Evolutionary conservation across 257 asterid genomes (phyloP).

Genomic region (Prunella vulgaris): DNA sequence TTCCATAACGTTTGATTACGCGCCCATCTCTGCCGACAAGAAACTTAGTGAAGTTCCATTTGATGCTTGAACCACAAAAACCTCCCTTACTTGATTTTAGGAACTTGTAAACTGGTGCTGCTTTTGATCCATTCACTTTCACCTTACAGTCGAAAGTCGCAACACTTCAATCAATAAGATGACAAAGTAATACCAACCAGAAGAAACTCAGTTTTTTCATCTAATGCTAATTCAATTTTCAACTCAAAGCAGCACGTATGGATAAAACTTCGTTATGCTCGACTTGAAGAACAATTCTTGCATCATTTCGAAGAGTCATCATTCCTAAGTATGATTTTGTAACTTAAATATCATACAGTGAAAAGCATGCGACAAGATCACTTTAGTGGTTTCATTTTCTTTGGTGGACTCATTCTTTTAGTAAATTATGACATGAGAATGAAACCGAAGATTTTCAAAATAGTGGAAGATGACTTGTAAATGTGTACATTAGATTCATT

Average conservation of each 20-base stretch:
- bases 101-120: slow-evolving; percentile 67
- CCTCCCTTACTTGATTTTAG: slow-evolving; percentile 63
- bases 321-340: no score
- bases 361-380: no score
- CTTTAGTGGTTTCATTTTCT: no score
- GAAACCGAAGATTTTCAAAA: no score
- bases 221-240: not conserved
- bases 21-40: slow-evolving; percentile 73
- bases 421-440: no score
- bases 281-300: not conserved
- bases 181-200: not conserved
- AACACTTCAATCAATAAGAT: not conserved
- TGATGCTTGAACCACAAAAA: slow-evolving; percentile 49
- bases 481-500: no score
- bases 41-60: slow-evolving; percentile 90
- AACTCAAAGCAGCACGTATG: not conserved
- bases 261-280: not conserved
- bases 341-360: no score
- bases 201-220: not conserved
- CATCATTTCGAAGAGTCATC: no score
- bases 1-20: slow-evolving; percentile 58
- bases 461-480: no score
- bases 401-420: no score
- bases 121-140: slow-evolving; percentile 61
- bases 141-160: slow-evolving; percentile 31